Percentiles rank a stretch among this genome's conserved stretches.
phyloP scores from a whole-genome alignment of 73 alveolate genomes.

The Paramecium pentaurelia region DNA sequence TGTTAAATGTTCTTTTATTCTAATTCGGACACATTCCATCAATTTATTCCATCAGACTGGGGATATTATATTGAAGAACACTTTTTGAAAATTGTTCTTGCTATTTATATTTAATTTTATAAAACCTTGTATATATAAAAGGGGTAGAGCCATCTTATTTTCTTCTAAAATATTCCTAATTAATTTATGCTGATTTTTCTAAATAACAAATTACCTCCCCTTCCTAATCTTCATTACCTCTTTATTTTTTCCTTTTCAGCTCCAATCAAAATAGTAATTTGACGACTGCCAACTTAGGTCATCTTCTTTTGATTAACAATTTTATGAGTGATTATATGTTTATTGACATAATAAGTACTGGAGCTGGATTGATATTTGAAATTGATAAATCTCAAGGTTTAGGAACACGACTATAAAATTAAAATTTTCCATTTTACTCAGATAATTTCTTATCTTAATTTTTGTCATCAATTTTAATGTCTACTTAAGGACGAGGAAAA shows the following conservation, averaged over 20 bases:
- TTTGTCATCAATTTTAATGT: neutral
- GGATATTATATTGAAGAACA: neutral
- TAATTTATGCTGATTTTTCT: neutral
- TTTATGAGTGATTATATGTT: neutral
- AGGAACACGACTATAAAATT: neutral
- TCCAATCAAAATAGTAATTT: slow-evolving; percentile 48
- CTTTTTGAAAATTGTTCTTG: slow-evolving; percentile 34
- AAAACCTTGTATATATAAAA: neutral
- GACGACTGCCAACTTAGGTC: slow-evolving; percentile 47
- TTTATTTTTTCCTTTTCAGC: neutral
- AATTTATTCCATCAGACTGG: slow-evolving; percentile 43
- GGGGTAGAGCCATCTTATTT: slow-evolving; percentile 31
- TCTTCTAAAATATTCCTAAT: neutral
- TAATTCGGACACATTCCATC: slow-evolving; percentile 22
- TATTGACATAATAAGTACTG: slow-evolving; percentile 20
- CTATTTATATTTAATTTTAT: neutral
- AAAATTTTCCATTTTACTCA: neutral
- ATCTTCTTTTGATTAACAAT: slow-evolving; percentile 46
- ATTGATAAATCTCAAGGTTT: neutral
- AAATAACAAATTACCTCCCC: slow-evolving; percentile 27
- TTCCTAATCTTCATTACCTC: neutral
- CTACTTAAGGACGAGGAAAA: slow-evolving; percentile 44
- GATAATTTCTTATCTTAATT: neutral
- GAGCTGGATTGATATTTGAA: slow-evolving; percentile 16
- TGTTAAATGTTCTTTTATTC: slow-evolving; percentile 63